Evolutionary conservation across 228 moss, liverwort and hornwort species (phyloP).

Genomic region (Sphagnum fallax): DNA sequence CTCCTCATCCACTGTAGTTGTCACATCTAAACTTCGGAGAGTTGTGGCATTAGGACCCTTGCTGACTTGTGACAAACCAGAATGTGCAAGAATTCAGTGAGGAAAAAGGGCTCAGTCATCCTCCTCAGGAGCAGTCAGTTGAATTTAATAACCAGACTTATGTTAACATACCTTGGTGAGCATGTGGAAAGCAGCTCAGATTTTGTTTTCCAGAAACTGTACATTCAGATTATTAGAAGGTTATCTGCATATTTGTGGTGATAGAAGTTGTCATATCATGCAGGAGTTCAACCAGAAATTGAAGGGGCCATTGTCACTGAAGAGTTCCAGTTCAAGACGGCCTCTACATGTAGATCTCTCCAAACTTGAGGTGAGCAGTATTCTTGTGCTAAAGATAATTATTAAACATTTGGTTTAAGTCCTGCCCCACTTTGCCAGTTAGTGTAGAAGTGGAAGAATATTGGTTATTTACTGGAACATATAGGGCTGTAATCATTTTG

Average conservation of each 20-base stretch:
- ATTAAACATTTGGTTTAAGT: neutral
- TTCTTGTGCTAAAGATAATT: neutral
- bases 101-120: slow-evolving; percentile 76
- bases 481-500: neutral
- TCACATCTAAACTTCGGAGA: neutral
- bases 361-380: slow-evolving; percentile 67
- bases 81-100: slow-evolving; percentile 81
- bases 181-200: neutral
- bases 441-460: neutral
- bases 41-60: neutral
- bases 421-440: neutral
- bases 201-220: neutral
- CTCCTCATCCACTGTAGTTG: neutral
- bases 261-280: neutral
- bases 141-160: slow-evolving; percentile 24
- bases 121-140: slow-evolving; percentile 58
- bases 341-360: slow-evolving; percentile 94
- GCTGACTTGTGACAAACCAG: slow-evolving; percentile 21
- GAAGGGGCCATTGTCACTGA: slow-evolving; percentile 64
- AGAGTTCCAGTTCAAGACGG: slow-evolving; percentile 54
- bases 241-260: neutral
- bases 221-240: neutral
- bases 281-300: slow-evolving; percentile 84
- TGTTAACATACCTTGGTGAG: slow-evolving; percentile 70
- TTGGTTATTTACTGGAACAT: neutral